Evolutionary conservation across 1,139 yeast genomes (phyloP), one percentile per base, ranked within the genome.

Genomic region (Sugiyamaella xylanicola): DNA sequence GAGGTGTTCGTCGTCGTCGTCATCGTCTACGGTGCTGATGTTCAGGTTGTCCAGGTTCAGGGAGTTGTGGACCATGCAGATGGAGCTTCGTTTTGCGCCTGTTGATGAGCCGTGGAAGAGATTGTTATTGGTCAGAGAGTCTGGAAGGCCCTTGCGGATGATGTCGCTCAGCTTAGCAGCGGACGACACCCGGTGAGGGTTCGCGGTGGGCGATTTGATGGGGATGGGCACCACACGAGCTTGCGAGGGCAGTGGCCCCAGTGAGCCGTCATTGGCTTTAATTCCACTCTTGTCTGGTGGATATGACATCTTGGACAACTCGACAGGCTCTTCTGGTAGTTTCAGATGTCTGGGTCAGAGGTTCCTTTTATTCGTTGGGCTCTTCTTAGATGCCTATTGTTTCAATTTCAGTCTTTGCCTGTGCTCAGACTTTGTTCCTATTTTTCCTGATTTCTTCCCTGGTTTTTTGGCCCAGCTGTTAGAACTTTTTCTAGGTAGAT

Each of bases 21-120:
- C 52, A 29, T 35, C 27, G 19, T 49, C 51, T 15, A 32, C 46
- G 20, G 35, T 20, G 16, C 16, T 36, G n/a, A 46, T n/a, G 17
- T 48, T 37, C 32, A 35, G 51, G 48, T 27, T 51, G 36, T 57
- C 57, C 40, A 62, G 37, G 48, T 59, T 60, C 41, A 63, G 54
- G 43, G 61, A 49, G 44, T 63, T 64, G 53, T 64, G 67, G 20
- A 64, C 66, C 59, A 57, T 60, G 41, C 67, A 64, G 4, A 59
- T 40, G 25, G 62, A 54, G 36, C 45, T 47, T 22, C 60, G 46
- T 21, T 56, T 56, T 13, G 37, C 32, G 53, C 2, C 35, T 16
- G 22, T 35, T 20, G 37, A n/a, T 19, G 50, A 56, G 2, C 50
- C 52, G 39, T 39, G 39, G 44, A 37, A 41, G 8, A 45, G 27